Percentiles rank a stretch among this genome's conserved stretches.
These are phyloP conservation scores for Penicillium chermesinum DNA, from an alignment of 495 filamentous ascomycete genomes.

Conservation along the genomic window DNA sequence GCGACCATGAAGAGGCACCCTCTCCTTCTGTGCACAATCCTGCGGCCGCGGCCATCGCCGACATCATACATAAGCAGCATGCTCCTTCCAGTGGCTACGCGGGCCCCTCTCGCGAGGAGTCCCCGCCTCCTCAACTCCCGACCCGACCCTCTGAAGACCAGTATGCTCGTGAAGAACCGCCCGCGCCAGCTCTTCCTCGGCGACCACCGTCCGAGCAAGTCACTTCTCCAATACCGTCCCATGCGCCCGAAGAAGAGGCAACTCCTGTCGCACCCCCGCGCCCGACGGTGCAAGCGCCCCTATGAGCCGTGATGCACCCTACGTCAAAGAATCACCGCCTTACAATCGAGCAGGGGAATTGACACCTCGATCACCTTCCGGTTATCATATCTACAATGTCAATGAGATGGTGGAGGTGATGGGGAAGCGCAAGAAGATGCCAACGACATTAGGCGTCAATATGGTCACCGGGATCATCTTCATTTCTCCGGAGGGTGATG, in stretches of 20 bases:
- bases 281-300: conserved; percentile 17
- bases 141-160: conserved; percentile 40
- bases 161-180: conserved; percentile 54
- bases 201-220: conserved; percentile 58
- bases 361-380: conserved; percentile 58
- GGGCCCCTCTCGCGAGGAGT: conserved; percentile 29
- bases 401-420: conserved; percentile 92
- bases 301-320: conserved; percentile 27
- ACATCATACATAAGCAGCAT: conserved; percentile 59
- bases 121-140: conserved; percentile 36
- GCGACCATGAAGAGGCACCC: conserved; percentile 19
- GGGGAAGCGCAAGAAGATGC: conserved; percentile 96
- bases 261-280: conserved; percentile 23
- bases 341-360: conserved; percentile 48
- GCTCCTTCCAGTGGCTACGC: conserved; percentile 19
- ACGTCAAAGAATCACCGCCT: conserved; percentile 53
- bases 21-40: conserved; percentile 51
- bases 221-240: conserved; percentile 50
- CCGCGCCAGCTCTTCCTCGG: conserved; percentile 59
- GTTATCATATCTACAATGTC: conserved; percentile 91
- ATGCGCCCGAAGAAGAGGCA: conserved; percentile 32
- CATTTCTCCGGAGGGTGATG: conserved; percentile 87
- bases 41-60: conserved; percentile 66
- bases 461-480: conserved; percentile 79
- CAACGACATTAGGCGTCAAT: conserved; percentile 89